Evolutionary conservation across 208 protist species (phyloP).

Genomic region (Phytomonas sp.): DNA sequence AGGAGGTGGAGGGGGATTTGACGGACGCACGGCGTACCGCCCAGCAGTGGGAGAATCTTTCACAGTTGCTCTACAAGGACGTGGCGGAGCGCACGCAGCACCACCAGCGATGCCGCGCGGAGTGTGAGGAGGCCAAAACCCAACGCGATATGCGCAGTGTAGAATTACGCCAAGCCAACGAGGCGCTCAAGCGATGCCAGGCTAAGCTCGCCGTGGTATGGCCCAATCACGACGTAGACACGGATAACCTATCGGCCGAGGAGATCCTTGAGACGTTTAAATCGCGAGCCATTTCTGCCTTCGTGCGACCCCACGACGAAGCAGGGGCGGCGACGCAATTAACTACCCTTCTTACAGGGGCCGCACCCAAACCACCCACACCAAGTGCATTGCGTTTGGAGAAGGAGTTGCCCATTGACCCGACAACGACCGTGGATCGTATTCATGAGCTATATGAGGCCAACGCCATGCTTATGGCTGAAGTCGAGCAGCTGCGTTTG

Average conservation of each 20-base stretch:
- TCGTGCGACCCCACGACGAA: constrained; percentile 17
- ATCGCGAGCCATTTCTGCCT: constrained; percentile 19
- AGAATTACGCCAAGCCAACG: constrained; percentile 28
- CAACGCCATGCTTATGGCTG: constrained; percentile 55
- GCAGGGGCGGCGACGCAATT: background rate
- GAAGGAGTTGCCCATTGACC: constrained; percentile 15
- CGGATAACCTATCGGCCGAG: constrained; percentile 41
- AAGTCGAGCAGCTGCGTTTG: constrained; percentile 64
- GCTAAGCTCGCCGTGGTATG: constrained; percentile 81
- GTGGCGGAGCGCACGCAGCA: constrained; percentile 63
- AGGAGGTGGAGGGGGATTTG: constrained; percentile 59
- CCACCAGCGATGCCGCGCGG: constrained; percentile 68
- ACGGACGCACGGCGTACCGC: constrained; percentile 52
- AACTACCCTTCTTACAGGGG: background rate
- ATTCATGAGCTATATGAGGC: constrained; percentile 76
- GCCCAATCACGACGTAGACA: constrained; percentile 68
- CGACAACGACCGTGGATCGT: constrained; percentile 33
- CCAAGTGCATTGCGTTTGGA: background rate
- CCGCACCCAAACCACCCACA: background rate
- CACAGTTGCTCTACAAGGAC: constrained; percentile 83
- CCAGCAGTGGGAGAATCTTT: constrained; percentile 77
- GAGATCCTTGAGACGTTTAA: constrained; percentile 56
- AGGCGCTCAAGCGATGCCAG: constrained; percentile 40
- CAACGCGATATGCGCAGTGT: constrained; percentile 47
- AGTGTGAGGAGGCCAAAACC: constrained; percentile 77